A percentile compares a stretch with the other conserved stretches of the same genome.
These are phyloP conservation scores for Leccinum variicolor DNA, from an alignment of 768 basidiomycete genomes.

Conservation along the genomic window DNA sequence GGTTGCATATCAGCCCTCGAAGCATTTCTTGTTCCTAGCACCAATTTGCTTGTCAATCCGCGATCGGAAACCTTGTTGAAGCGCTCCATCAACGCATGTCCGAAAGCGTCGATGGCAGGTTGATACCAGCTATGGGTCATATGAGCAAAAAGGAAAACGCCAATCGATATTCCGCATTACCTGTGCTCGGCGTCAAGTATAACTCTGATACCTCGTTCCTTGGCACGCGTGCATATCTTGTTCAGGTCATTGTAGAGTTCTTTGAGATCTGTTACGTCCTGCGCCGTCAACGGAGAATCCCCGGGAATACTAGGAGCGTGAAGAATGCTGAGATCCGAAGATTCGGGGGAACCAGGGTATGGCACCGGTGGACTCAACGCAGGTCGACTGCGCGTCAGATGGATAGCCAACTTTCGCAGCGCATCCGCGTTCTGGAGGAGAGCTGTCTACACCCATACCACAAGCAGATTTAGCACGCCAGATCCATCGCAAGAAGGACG, in stretches of 20 bases:
- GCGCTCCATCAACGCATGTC: conserved; percentile 66
- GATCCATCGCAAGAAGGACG: not conserved
- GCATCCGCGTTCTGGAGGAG: conserved; percentile 61
- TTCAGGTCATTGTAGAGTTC: conserved; percentile 61
- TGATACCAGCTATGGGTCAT: conserved; percentile 48
- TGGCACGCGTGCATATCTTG: conserved; percentile 62
- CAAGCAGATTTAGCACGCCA: not conserved
- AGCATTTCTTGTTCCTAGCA: not conserved
- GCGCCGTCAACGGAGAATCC: conserved; percentile 37
- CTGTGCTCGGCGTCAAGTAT: conserved; percentile 86
- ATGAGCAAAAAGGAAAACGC: conserved; percentile 3
- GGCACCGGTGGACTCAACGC: conserved; percentile 35
- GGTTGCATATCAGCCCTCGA: conserved; percentile 48
- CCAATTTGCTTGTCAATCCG: conserved; percentile 1
- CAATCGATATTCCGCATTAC: conserved; percentile 24
- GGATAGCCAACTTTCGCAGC: conserved; percentile 58
- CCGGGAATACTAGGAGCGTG: conserved; percentile 14
- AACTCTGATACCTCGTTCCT: conserved; percentile 60
- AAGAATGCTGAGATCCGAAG: conserved; percentile 58
- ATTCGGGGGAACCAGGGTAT: conserved; percentile 67
- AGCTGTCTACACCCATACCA: conserved; percentile 48
- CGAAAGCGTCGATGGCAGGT: conserved; percentile 81
- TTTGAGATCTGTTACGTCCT: conserved; percentile 59
- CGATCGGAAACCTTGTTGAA: conserved; percentile 54
- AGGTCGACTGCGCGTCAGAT: conserved; percentile 47